phyloP scores from a whole-genome alignment of 139 green algal genomes.

The Chlorella sp. region DNA sequence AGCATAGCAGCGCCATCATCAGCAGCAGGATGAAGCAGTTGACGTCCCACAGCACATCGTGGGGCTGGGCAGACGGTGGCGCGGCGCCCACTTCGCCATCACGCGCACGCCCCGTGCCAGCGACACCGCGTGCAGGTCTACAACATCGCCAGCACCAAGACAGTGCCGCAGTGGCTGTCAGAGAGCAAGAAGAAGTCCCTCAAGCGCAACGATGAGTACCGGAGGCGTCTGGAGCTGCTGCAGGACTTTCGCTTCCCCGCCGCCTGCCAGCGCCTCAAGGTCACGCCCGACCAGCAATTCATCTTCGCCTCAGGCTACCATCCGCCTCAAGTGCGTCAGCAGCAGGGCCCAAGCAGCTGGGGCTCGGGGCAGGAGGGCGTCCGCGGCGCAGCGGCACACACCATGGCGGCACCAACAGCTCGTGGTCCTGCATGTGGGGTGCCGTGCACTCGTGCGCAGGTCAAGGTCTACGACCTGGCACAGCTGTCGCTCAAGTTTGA shows the following conservation, averaged over 20 bases:
- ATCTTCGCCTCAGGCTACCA: conserved; percentile 31
- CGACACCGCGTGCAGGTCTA: conserved; percentile 75
- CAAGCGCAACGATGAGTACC: conserved; percentile 78
- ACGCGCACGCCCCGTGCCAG: too few relatives aligned
- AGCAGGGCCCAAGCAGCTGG: not conserved
- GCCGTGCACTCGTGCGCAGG: too few relatives aligned
- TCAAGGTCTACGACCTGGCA: conserved; percentile 84
- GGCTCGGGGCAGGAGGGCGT: too few relatives aligned
- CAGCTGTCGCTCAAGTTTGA: conserved; percentile 97
- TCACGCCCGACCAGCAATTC: conserved; percentile 79
- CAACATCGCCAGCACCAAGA: conserved; percentile 80
- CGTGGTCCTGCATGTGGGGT: too few relatives aligned
- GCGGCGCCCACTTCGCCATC: too few relatives aligned
- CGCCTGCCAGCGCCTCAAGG: conserved; percentile 78
- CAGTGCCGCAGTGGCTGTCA: conserved; percentile 80
- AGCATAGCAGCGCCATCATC: too few relatives aligned
- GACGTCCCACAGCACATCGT: too few relatives aligned
- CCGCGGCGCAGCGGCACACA: too few relatives aligned
- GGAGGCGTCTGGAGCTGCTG: conserved; percentile 81
- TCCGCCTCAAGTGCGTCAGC: conserved; percentile 26
- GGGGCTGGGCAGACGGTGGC: too few relatives aligned
- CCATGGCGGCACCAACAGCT: too few relatives aligned
- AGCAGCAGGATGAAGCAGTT: too few relatives aligned
- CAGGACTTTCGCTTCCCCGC: conserved; percentile 88
- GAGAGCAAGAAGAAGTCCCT: conserved; percentile 82